Evolutionary conservation across 2,329 filamentous ascomycete species (phyloP), one percentile per base, ranked within the genome.

Genomic region (Macrophomina tecta): DNA sequence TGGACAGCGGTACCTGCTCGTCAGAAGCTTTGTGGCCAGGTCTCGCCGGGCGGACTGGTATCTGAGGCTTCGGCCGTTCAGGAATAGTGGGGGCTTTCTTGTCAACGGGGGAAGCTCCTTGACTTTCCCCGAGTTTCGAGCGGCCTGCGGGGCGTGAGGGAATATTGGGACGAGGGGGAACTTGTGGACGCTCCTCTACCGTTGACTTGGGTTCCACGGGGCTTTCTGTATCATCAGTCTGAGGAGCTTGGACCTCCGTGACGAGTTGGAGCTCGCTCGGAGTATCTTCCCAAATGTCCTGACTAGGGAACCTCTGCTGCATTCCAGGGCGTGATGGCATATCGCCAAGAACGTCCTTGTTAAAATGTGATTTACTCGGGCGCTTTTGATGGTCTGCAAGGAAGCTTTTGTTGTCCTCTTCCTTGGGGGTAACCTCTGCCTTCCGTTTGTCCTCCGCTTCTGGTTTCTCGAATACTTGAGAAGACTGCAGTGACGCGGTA

Each of bases 211-310:
- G 53, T 7, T 66, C 64, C 14, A 53, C 49, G 34, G 36, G 73
- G 70, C 67, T 76, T 34, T 75, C 77, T 30, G 78, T 79, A 69
- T 85, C 83, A 11, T 62, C 58, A 62, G 58, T 62, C 28, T 84
- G 81, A 65, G 85, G 86, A 48, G 71, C 73, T 68, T 76, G 80
- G 60, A 96, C 89, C 0, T 90, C 94, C 0, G 94, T 91, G 73
- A 93, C 89, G 23, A 96, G 85, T 69, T 91, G 86, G 67, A 91
- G 86, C 73, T 92, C 94, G 72, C 97, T 93, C 1, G 94, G 94
- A 0, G 87, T 89, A 77, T 98, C 94, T 80, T 98, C 94, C 94
- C 94, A 97, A 49, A 97, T 89, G 79, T 98, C 94, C 65, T 89
- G 89, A 76, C 94, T 97, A 0, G 94, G 94, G 77, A 98, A 98